Evolutionary conservation across 768 basidiomycete species (phyloP), one percentile per base, ranked within the genome.

Genomic region (Clitopilus passeckerianus): DNA sequence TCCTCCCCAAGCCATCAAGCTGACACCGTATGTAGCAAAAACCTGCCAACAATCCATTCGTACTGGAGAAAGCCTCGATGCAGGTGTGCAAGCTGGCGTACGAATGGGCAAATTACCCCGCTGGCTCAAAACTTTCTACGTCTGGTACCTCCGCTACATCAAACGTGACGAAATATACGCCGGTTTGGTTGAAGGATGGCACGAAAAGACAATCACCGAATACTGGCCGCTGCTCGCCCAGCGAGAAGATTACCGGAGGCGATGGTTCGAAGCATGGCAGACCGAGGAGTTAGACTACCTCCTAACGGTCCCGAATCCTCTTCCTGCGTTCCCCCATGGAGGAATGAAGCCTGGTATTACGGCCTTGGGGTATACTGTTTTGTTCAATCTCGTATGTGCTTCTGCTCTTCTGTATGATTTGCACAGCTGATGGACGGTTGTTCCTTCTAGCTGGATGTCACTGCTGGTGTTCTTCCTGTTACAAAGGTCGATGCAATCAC

Each of bases 381-480:
- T 88, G 43, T 89, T 84, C 66, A 87, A 88, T 61, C 60, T 87
- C 60, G 85, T 84, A 50, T 57, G 80, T 67, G 12, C 58, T 22
- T 54, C 54, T 27, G 10, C 24, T 16, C 35, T 23, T 46, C 53
- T 27, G 23, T 15, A 37, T 14, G 54, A 16, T 12, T 34, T 55
- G 15, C n/a, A 16, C 22, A 33, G 27, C 54, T 50, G 16, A 50
- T 50, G 37, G 34, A 15, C 34, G 55, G 27, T 35, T 53, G 14
- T 54, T 22, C 23, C 22, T 23, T 15, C 14, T 27, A 78, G 80
- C 69, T 82, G 9, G 84, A 85, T 62, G 77, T 74, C 61, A 67
- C 78, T 22, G 84, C 83, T 1, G 83, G 85, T 7, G 83, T 85
- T 5, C 70, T 87, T 43, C 87, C 87, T 0, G 73, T 88, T 46